Evolutionary conservation across 345 rosid genomes (phyloP), one percentile per base, ranked within the genome.

Genomic region (Citrus medica): DNA sequence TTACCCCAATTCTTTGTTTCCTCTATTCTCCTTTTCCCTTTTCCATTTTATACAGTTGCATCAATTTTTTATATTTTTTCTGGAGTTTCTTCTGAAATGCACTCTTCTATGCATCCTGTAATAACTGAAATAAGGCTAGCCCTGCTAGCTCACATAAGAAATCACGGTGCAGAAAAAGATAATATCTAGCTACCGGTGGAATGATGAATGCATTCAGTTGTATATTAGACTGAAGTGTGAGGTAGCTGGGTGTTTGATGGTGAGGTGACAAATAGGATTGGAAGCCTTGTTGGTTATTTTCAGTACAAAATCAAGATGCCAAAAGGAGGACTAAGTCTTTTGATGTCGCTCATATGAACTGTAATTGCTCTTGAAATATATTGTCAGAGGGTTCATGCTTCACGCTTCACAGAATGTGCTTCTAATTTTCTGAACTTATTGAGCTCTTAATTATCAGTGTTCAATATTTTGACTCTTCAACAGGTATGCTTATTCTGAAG

Each of bases 401-500:
- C 58, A 53, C 1, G 0, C 58, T 53, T 53, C 58, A 53, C 7
- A 53, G 58, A 53, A 16, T 53, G 58, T 19, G 17, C 58, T 53
- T 53, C 58, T 4, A 53, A 16, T 53, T 19, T 53, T 19, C 58
- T 16, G 58, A 53, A 53, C 7, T 53, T 2, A 0, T 1, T 32
- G 22, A 37, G 37, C 68, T 5, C 46, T 35, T 33, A 21, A 48
- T 78, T 7, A 35, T 51, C 55, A 32, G 19, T 7, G 21, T 56
- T 33, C 66, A 40, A 25, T 56, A 67, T 33, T 72, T 78, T 30
- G 74, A 25, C 19, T 76, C 66, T 30, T 35, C 67, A 62, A 58
- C 84, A 96, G 99, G 86, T 96, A 94, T 42, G 93, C 99, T 24
- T 96, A 90, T 74, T 90, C 87, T 0, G 94, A 81, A 4, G 99